Conservation (phyloP, 306 rosid species). For the Fagus crenata region DNA sequence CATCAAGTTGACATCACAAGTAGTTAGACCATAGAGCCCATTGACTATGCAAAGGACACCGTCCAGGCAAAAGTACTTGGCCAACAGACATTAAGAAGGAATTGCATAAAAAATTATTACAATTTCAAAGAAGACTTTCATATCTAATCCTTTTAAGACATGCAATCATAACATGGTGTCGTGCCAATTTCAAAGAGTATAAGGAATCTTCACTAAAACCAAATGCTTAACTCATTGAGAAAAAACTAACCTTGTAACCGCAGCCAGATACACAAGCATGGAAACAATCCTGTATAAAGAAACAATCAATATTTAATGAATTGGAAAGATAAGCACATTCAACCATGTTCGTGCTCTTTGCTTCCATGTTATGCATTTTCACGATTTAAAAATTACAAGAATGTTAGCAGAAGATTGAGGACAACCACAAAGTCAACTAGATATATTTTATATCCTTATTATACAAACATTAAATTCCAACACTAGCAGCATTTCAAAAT, state of each 20-base stretch:
- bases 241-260: constrained; percentile 76
- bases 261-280: constrained; percentile 91
- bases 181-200: background rate
- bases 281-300: constrained; percentile 69
- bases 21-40: background rate
- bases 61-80: background rate
- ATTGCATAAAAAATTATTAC: background rate
- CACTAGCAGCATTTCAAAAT: background rate
- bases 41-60: constrained; percentile 3
- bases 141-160: background rate
- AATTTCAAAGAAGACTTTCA: background rate
- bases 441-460: background rate
- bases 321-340: constrained; percentile 10
- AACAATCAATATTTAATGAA: constrained; percentile 28
- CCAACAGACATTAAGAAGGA: background rate
- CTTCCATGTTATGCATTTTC: background rate
- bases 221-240: background rate
- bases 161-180: background rate
- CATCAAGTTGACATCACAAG: background rate
- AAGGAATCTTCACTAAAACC: background rate
- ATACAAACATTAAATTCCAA: background rate
- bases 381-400: constrained; percentile 7
- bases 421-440: constrained; percentile 1
- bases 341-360: constrained; percentile 1
- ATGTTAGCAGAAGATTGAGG: background rate